These are phyloP conservation scores for Panaeolus cyanescens DNA, from an alignment of 768 basidiomycete genomes.

Conservation along the genomic window DNA sequence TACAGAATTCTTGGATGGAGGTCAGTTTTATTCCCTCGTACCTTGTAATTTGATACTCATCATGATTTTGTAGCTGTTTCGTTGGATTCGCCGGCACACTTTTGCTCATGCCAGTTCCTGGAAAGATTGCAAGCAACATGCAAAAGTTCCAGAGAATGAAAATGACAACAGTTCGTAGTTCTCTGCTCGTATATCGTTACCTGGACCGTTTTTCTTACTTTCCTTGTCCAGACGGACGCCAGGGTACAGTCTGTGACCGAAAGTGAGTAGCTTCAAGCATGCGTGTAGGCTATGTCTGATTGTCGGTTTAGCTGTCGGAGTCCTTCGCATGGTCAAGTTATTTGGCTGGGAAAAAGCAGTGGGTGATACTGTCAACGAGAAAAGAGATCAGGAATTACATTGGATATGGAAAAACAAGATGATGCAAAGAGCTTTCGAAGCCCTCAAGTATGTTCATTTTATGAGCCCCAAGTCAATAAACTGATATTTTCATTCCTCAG, in stretches of 20 bases:
- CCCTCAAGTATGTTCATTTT: constrained; percentile 40
- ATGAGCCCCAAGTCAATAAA: constrained; percentile 12
- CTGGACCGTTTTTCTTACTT: neutral
- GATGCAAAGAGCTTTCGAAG: constrained; percentile 32
- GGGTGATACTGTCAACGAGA: constrained; percentile 51
- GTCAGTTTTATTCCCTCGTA: constrained; percentile 17
- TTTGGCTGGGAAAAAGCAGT: constrained; percentile 70
- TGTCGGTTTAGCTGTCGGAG: constrained; percentile 46
- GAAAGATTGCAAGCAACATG: constrained; percentile 49
- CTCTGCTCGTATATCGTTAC: neutral
- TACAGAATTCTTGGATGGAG: constrained; percentile 50
- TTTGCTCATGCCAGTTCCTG: constrained; percentile 58
- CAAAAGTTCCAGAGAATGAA: constrained; percentile 47
- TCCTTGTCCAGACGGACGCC: constrained; percentile 41
- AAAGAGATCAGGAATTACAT: constrained; percentile 62
- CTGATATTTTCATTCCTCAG: constrained; percentile 39
- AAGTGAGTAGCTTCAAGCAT: constrained; percentile 32
- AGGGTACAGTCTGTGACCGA: constrained; percentile 65
- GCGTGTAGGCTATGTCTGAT: neutral
- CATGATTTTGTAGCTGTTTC: constrained; percentile 42
- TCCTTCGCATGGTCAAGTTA: constrained; percentile 71
- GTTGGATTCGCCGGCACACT: constrained; percentile 57
- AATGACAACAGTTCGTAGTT: constrained; percentile 42
- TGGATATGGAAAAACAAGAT: constrained; percentile 50
- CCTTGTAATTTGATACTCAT: neutral